Base-by-base conservation (phyloP, 148 eudicot genomes). In the Rhododendron griersonianum region DNA sequence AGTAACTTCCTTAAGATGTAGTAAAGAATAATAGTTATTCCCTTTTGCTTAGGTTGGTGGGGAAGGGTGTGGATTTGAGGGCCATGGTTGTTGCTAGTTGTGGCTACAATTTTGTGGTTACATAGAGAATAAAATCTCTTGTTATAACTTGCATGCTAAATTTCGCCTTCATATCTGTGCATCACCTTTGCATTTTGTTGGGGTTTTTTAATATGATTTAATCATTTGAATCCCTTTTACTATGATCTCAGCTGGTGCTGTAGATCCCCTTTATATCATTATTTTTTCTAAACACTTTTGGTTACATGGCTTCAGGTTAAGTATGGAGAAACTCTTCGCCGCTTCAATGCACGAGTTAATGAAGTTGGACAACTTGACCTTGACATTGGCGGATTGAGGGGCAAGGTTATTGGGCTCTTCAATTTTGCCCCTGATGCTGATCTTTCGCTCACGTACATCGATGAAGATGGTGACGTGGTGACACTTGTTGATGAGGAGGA, bases 401-500 rank as follows among this genome's bases (percentile, higher is more conserved):
- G 89, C 87, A 98, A 94, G 89, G 90, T 95, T 47, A 73, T 86
- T 76, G 79, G 90, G 69, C 93, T 98, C 47, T 98, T 93, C 89
- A 90, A 84, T 83, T 90, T 98, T 83, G 80, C 93, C 69, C 85
- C 92, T 21, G 91, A 90, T 85, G 85, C 90, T 51, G 91, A 89
- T 53, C 87, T 98, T 23, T 71, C 80, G 7, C 88, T 98, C 51
- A 95, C 98, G 6, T 98, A 98, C 75, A 28, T 87, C 81, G 99
- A 98, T 87, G 99, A 98, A 89, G 99, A 98, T 81, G 85, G 84
- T 63, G 99, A 98, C 87, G 69, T 86, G 10, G 97, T 98, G 45
- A 88, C 96, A 25, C 95, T 98, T 80, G 98, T 78, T 30, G 96
- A 95, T 55, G 94, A 98, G 61, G 96, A 94, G 69, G 99, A 98